Base-by-base conservation (phyloP, 257 asterid species). In the Paulownia fortunei region DNA sequence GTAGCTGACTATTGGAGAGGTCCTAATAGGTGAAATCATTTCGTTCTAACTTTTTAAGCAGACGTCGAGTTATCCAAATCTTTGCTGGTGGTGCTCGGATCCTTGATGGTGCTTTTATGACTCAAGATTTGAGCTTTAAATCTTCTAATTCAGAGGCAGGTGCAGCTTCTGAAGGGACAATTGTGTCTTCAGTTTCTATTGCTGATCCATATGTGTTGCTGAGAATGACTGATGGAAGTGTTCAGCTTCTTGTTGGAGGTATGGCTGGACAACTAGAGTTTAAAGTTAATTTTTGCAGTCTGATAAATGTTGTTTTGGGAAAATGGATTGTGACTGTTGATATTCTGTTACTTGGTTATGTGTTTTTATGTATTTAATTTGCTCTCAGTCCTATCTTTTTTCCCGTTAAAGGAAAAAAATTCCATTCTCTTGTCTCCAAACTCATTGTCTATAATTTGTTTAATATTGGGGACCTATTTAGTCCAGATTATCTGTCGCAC, bases 171-270 rank as follows among this genome's bases (percentile, higher is more conserved):
- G 98, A 93, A 73, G 87, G 85, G 78, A 69, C 85, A 63, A 81
- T 64, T 18, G 98, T 93, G 55, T 83, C 90, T 76, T 93, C 96
- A 42, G 99, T 91, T 88, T 89, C 98, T 61, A 95, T 95, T 56
- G 98, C 97, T 55, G 99, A 95, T 86, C 99, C 99, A 37, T 95
- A 88, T 72, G 98, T 95, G 79, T 83, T 95, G 81, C 83, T 95
- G 88, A 88, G 92, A 82, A 95, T 95, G 99, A 82, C 81, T 46
- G 98, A 95, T 84, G 99, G 99, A 77, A 91, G 96, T 85, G 82
- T 93, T 84, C 96, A 90, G 92, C 97, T 95, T 85, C 97, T 95
- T 82, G 90, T 86, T 61, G 99, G 99, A 89, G 99, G 99, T 95
- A 93, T 82, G 59, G 77, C 69, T 69, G 63, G 51, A 24, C 26